Base-by-base conservation (phyloP, 768 basidiomycete genomes). In the Lactifluus rugatus region DNA sequence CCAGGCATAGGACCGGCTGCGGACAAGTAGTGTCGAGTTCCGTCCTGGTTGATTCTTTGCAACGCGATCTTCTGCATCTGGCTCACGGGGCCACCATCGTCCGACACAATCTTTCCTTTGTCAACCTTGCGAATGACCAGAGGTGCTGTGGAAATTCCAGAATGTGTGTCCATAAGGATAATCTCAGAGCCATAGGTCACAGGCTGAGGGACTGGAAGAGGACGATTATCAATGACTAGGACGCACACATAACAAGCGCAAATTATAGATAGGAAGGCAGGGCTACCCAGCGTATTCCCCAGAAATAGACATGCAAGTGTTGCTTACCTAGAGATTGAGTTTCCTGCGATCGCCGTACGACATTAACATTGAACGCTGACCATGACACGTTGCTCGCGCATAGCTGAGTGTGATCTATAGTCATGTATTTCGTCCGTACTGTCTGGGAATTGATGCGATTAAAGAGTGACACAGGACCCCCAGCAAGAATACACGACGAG, bases 61-160 rank as follows among this genome's bases (percentile, higher is more conserved):
- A 97, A 75, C 2, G 93, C 93, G 61, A 97, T 89, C 75, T 94
- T 92, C 74, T 97, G 93, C 84, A 97, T 91, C 70, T 95, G 93
- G 66, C 90, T 93, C 62, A 97, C 89, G 42, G 92, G 93, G 5
- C 92, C 89, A 19, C 88, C 89, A 67, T 93, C 87, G 64, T 93
- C 89, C n/a, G 79, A 74, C n/a, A 83, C 82, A 37, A 94, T 87
- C 58, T 84, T 78, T 28, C 89, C 89, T 67, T 93, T 93, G 70
- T 94, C 92, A 28, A 97, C 90, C 70, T 94, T 94, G 61, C 91
- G 88, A 52, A 97, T 87, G 62, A 91, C 76, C 42, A 95, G 78
- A 0, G 91, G 88, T 7, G 90, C 84, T 0, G 90, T 93, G 1
- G 87, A 82, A 57, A 90, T 88, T 32, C 92, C 92, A 11, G 89